phyloP scores from a whole-genome alignment of 176 grass and related monocot genomes.

The Typha latifolia region DNA sequence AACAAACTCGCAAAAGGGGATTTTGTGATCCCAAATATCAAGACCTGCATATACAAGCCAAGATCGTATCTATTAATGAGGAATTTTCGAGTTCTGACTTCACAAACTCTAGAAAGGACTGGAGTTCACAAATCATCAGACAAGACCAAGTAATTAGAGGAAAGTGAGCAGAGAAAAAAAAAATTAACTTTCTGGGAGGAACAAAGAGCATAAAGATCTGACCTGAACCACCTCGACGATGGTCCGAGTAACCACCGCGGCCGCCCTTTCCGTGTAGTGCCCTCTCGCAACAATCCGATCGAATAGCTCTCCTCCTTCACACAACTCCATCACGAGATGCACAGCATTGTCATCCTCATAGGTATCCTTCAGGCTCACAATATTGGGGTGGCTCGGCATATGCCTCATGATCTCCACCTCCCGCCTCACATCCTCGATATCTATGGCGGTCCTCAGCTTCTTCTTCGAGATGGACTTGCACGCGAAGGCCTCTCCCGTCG shows the following conservation, averaged over 20 bases:
- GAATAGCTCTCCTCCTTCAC: slow-evolving; percentile 94
- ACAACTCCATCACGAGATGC: slow-evolving; percentile 97
- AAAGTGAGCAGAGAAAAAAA: background rate
- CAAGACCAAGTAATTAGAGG: background rate
- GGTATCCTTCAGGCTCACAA: slow-evolving; percentile 72
- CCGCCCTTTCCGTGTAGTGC: slow-evolving; percentile 84
- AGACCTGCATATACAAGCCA: too few species aligned
- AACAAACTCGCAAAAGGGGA: too few species aligned
- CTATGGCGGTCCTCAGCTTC: slow-evolving; percentile 42
- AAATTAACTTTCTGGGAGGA: background rate
- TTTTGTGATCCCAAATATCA: too few species aligned
- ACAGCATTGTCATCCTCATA: slow-evolving; percentile 91
- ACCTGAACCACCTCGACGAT: slow-evolving; percentile 98
- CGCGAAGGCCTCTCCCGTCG: slow-evolving; percentile 11
- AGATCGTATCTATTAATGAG: too few species aligned
- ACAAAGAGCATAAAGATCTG: slow-evolving; percentile 6
- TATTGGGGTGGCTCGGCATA: slow-evolving; percentile 67
- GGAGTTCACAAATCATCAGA: too few species aligned
- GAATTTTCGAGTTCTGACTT: too few species aligned
- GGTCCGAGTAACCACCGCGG: slow-evolving; percentile 66
- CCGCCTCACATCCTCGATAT: slow-evolving; percentile 86
- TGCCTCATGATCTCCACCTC: slow-evolving; percentile 98
- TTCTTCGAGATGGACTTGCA: slow-evolving; percentile 30
- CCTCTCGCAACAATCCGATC: slow-evolving; percentile 85
- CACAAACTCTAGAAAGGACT: too few species aligned